These are phyloP conservation scores for Mortierella sp. DNA, from an alignment of 371 early-diverging fungal species.

Conservation along the genomic window DNA sequence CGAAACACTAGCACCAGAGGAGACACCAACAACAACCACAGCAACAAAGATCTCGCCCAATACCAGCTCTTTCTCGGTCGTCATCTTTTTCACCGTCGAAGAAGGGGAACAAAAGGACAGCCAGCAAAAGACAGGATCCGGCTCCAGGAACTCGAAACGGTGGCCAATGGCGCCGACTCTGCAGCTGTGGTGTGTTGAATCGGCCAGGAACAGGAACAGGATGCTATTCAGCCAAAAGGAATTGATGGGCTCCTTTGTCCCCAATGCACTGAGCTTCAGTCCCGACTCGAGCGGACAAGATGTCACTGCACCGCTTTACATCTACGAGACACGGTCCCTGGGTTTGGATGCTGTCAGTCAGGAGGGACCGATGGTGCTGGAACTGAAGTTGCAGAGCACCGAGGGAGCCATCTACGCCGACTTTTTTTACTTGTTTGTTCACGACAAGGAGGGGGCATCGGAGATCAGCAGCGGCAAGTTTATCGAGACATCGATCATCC, in stretches of 20 bases:
- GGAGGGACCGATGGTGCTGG: constrained; percentile 16
- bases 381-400: constrained; percentile 26
- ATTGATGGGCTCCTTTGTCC: constrained; percentile 34
- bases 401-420: constrained; percentile 24
- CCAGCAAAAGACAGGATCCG: not conserved
- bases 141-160: not conserved
- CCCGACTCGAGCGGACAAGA: not conserved
- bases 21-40: constrained; percentile 6
- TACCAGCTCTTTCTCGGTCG: constrained; percentile 28
- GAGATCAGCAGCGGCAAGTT: not conserved
- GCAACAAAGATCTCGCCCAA: constrained; percentile 15
- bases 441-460: not conserved
- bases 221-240: constrained; percentile 24
- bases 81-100: constrained; percentile 41
- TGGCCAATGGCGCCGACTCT: not conserved
- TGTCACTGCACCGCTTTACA: constrained; percentile 22
- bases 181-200: constrained; percentile 29
- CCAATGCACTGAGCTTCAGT: constrained; percentile 8
- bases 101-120: not conserved
- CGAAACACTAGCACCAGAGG: constrained; percentile 23
- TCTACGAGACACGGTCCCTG: constrained; percentile 25
- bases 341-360: constrained; percentile 1
- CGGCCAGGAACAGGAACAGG: constrained; percentile 15
- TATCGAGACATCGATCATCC: not conserved
- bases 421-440: constrained; percentile 29